Conservation (phyloP, 768 basidiomycete genomes). For the Trichaptum fuscoviolaceum region DNA sequence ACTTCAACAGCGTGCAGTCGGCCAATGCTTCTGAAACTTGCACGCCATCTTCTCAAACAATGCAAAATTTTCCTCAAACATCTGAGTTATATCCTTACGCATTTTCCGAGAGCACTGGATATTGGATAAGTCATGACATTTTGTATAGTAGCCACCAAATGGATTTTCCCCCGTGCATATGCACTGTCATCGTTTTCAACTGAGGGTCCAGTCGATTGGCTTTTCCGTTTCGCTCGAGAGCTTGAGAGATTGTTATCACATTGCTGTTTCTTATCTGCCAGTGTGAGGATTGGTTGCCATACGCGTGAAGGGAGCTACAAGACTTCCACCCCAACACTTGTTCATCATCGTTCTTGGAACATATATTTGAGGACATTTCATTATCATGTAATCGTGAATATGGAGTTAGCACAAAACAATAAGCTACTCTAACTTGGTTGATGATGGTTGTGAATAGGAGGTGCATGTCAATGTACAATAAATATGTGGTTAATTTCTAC, state of each 20-base stretch:
- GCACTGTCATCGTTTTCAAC: too few relatives aligned
- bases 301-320: too few relatives aligned
- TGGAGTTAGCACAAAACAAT: neutral
- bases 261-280: too few relatives aligned
- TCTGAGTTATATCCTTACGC: neutral
- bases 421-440: neutral
- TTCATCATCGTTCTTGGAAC: neutral
- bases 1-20: slow-evolving; percentile 41
- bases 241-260: too few relatives aligned
- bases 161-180: too few relatives aligned
- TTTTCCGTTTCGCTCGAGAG: too few relatives aligned
- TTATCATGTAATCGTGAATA: neutral
- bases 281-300: too few relatives aligned
- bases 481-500: neutral
- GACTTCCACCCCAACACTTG: neutral
- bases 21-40: slow-evolving; percentile 17
- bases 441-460: neutral
- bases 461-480: neutral
- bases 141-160: neutral
- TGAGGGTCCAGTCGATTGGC: too few relatives aligned
- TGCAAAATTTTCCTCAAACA: neutral
- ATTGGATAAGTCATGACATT: neutral
- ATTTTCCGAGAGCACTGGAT: neutral
- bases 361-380: neutral
- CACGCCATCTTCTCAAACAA: neutral